phyloP scores from a whole-genome alignment of 2,329 filamentous ascomycete genomes.

The Anthostomella pinea region DNA sequence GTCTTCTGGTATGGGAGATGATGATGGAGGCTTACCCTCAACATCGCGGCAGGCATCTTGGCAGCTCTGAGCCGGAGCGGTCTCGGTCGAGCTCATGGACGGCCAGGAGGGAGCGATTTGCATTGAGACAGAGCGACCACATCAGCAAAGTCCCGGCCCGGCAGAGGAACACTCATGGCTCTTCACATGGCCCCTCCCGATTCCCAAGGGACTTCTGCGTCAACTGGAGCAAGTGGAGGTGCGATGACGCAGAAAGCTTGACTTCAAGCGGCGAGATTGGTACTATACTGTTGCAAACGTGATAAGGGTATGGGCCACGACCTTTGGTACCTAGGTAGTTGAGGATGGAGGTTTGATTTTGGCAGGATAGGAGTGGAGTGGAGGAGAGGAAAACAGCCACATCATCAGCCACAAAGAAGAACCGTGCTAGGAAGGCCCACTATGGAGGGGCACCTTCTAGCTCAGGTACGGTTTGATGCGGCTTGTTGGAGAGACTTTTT shows the following conservation, averaged over 20 bases:
- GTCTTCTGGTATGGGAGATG: too few relatives aligned
- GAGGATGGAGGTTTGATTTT: too few relatives aligned
- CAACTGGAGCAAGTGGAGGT: constrained; percentile 6
- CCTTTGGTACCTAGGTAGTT: too few relatives aligned
- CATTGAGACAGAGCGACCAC: not conserved
- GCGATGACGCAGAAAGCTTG: constrained; percentile 12
- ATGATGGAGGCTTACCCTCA: constrained; percentile 15
- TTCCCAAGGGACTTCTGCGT: constrained; percentile 9
- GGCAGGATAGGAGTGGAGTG: too few relatives aligned
- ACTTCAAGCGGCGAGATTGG: constrained; percentile 14
- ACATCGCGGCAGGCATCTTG: constrained; percentile 19
- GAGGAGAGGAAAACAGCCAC: too few relatives aligned
- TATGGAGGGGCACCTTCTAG: too few relatives aligned
- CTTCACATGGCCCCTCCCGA: too few relatives aligned
- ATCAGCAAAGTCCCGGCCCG: constrained; percentile 1
- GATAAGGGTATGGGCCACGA: too few relatives aligned
- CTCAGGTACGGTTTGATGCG: too few relatives aligned
- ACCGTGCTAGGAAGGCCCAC: too few relatives aligned
- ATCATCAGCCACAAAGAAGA: too few relatives aligned
- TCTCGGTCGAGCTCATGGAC: constrained; percentile 5
- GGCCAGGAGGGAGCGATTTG: constrained; percentile 5
- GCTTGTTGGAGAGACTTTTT: too few relatives aligned
- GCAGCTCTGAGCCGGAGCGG: constrained; percentile 8
- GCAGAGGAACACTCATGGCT: not conserved
- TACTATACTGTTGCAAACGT: constrained; percentile 12